phyloP scores from a whole-genome alignment of 306 rosid species.

The Potentilla sterilis region DNA sequence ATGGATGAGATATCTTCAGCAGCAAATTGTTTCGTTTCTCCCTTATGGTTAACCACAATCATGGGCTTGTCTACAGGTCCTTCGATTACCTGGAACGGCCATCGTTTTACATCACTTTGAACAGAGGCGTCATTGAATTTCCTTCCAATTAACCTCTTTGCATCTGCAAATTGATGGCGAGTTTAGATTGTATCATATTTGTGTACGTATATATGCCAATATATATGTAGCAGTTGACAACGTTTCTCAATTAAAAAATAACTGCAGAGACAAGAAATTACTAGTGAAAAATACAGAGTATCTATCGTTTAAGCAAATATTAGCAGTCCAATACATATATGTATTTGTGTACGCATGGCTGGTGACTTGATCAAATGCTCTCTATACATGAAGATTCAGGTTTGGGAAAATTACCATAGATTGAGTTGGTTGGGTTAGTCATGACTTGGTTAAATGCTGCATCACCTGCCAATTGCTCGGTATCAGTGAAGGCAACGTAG shows the following conservation, averaged over 20 bases:
- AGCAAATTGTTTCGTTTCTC: not conserved
- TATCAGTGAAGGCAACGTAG: not conserved
- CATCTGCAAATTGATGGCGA: not conserved
- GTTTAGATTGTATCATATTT: too few species aligned
- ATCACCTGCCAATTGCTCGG: not conserved
- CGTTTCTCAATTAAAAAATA: too few species aligned
- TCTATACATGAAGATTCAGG: too few species aligned
- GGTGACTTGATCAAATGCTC: too few species aligned
- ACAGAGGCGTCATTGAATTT: not conserved
- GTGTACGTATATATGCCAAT: too few species aligned
- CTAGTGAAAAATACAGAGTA: too few species aligned
- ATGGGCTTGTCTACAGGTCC: not conserved
- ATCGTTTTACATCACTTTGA: not conserved
- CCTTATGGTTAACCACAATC: too few species aligned
- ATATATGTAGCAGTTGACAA: too few species aligned
- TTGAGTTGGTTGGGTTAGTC: not conserved
- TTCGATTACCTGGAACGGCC: constrained; percentile 6
- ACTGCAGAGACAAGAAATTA: too few species aligned
- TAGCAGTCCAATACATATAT: too few species aligned
- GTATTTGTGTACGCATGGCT: too few species aligned
- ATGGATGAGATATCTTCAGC: constrained; percentile 14
- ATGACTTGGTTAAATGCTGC: not conserved
- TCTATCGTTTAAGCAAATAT: too few species aligned
- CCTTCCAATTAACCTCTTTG: constrained; percentile 12
- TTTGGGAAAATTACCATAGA: not conserved